Conservation (phyloP, 1,284 basidiomycete genomes). For the Ceratobasidium sp. region DNA sequence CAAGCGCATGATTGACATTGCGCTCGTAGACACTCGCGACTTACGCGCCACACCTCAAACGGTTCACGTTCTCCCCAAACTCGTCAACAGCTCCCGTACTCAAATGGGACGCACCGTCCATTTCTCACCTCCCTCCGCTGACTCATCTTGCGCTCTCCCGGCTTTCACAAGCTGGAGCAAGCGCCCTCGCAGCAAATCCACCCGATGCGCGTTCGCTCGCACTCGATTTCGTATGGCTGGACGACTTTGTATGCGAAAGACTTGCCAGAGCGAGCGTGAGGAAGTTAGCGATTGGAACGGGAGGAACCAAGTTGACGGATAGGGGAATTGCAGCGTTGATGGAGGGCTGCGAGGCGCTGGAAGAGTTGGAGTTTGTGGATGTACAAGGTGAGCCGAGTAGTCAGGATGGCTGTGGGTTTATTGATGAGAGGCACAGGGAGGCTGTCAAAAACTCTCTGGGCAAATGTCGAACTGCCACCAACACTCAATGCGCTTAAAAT, state of each 20-base stretch:
- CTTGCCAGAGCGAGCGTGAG: constrained; percentile 50
- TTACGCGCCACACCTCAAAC: constrained; percentile 48
- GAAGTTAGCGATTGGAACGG: constrained; percentile 51
- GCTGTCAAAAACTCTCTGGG: constrained; percentile 53
- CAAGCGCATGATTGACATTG: constrained; percentile 3
- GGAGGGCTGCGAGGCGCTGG: constrained; percentile 52
- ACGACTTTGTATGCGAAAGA: constrained; percentile 53
- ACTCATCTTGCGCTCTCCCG: constrained; percentile 51
- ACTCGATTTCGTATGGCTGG: constrained; percentile 55
- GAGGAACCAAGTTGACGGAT: constrained; percentile 54
- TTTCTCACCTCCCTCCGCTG: constrained; percentile 51
- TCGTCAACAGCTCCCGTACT: constrained; percentile 20
- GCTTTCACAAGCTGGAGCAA: constrained; percentile 53
- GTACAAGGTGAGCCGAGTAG: constrained; percentile 51
- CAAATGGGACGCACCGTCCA: constrained; percentile 53
- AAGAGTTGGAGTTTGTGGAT: constrained; percentile 52
- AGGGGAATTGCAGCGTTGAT: constrained; percentile 51
- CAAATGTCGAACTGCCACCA: constrained; percentile 50
- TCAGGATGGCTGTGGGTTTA: not conserved
- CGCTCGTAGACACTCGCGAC: constrained; percentile 48
- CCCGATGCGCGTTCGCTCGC: constrained; percentile 50
- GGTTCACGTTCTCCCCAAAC: constrained; percentile 47
- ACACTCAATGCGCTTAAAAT: constrained; percentile 50
- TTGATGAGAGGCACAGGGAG: constrained; percentile 49
- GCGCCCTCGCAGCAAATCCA: constrained; percentile 50